Conservation (phyloP, 2,329 filamentous ascomycete species). For the Colletotrichum sublineola region DNA sequence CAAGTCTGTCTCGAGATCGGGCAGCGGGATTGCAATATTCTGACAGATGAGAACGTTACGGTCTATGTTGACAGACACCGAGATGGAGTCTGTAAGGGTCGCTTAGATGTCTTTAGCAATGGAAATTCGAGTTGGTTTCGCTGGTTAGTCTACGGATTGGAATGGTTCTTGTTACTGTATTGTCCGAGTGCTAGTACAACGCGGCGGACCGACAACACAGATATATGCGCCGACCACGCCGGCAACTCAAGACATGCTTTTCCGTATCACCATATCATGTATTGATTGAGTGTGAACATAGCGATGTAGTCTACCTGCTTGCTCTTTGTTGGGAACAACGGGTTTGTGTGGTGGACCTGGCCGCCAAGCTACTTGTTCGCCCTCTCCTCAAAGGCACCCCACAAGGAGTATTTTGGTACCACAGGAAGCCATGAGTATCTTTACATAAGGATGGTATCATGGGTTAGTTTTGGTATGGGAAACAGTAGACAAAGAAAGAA, state of each 20-base stretch:
- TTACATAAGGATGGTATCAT: no score
- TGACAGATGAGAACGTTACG: accelerated
- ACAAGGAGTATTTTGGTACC: no score
- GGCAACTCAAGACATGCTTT: neutral
- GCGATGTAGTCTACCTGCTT: neutral
- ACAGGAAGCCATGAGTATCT: no score
- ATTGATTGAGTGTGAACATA: neutral
- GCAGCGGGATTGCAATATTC: neutral
- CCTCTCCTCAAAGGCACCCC: neutral
- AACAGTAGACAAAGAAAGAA: no score
- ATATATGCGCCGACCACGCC: neutral
- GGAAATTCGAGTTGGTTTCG: neutral
- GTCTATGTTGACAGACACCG: neutral
- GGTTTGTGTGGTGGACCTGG: neutral
- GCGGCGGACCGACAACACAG: no score
- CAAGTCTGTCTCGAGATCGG: neutral
- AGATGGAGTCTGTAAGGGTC: neutral
- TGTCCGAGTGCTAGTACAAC: neutral
- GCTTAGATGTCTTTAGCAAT: neutral
- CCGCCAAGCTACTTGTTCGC: neutral
- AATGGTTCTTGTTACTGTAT: neutral
- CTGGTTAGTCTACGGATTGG: neutral
- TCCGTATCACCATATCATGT: neutral
- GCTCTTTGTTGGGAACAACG: neutral
- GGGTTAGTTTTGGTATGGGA: no score